Conservation (phyloP, 805 yeast genomes). For the Brettanomyces custersianus region DNA sequence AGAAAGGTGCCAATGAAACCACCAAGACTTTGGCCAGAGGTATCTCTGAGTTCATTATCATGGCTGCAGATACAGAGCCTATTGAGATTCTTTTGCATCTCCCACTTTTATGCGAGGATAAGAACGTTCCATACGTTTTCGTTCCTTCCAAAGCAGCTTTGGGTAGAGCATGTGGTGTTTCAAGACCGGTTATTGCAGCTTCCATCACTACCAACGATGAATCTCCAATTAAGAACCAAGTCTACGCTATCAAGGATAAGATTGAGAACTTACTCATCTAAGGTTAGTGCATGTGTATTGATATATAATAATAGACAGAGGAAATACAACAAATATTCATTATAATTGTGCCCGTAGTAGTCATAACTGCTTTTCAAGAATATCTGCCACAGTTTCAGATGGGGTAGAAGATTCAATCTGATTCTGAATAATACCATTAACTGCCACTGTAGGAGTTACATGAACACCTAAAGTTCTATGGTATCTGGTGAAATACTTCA, state of each 20-base stretch:
- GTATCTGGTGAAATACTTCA: constrained; percentile 66
- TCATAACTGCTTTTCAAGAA: constrained; percentile 25
- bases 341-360: background rate
- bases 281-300: constrained; percentile 2
- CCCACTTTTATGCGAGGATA: constrained; percentile 97
- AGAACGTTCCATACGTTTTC: constrained; percentile 98
- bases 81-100: constrained; percentile 95
- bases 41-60: constrained; percentile 96
- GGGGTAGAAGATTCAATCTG: constrained; percentile 56
- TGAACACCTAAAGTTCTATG: constrained; percentile 74
- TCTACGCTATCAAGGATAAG: constrained; percentile 96
- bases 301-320: background rate
- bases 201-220: constrained; percentile 98
- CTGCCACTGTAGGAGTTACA: constrained; percentile 71
- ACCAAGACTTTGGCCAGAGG: constrained; percentile 99
- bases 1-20: constrained; percentile 99
- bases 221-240: constrained; percentile 93
- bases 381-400: constrained; percentile 33
- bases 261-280: constrained; percentile 94
- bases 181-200: constrained; percentile 98
- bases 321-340: background rate
- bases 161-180: constrained; percentile 99
- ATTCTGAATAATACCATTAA: constrained; percentile 57
- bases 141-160: constrained; percentile 98
- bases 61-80: constrained; percentile 99